A percentile compares a stretch with the other conserved stretches of the same genome.
phyloP scores from a whole-genome alignment of 345 rosid species.

The Eucalyptus curtisii region DNA sequence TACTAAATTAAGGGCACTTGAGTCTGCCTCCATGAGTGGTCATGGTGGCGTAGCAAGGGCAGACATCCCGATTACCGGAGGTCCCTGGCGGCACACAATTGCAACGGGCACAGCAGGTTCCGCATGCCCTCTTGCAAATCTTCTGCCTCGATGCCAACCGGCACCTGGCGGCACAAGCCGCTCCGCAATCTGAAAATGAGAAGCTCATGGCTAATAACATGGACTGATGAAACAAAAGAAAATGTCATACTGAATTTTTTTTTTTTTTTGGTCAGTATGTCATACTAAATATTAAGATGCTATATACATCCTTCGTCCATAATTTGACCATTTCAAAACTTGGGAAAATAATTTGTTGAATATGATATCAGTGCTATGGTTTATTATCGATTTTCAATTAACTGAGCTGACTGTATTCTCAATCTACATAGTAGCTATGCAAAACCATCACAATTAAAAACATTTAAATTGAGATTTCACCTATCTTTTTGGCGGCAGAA shows the following conservation, averaged over 20 bases:
- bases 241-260: background rate
- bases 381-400: background rate
- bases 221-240: background rate
- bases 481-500: background rate
- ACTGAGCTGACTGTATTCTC: background rate
- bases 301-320: background rate
- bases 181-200: conserved; percentile 36
- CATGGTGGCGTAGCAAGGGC: conserved; percentile 55
- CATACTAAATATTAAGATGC: background rate
- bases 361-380: background rate
- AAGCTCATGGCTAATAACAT: background rate
- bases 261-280: no score
- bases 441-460: background rate
- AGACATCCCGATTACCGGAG: conserved; percentile 42
- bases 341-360: background rate
- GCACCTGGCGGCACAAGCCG: conserved; percentile 57
- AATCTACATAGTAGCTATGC: background rate
- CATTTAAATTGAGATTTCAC: background rate
- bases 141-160: conserved; percentile 41
- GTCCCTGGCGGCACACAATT: conserved; percentile 83
- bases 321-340: background rate
- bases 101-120: conserved; percentile 65
- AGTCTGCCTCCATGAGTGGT: conserved; percentile 68
- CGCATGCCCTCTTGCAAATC: conserved; percentile 64
- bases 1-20: conserved; percentile 50